These are phyloP conservation scores for Mycena amicta DNA, from an alignment of 768 basidiomycete genomes.

Conservation along the genomic window DNA sequence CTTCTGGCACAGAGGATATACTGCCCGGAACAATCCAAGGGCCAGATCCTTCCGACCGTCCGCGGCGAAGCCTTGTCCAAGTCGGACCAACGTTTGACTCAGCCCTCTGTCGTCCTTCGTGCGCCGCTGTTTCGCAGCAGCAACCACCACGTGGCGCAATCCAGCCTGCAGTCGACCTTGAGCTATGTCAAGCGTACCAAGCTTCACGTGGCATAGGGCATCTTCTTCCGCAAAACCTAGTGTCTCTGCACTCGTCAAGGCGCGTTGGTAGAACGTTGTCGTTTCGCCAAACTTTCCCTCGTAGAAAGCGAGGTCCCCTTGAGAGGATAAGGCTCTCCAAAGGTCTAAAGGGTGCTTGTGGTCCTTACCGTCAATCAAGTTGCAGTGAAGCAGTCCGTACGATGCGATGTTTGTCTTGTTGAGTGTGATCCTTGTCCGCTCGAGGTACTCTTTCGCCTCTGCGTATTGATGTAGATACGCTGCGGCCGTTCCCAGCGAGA, in stretches of 20 bases:
- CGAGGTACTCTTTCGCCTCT: slow-evolving; percentile 14
- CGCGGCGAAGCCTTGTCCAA: slow-evolving; percentile 16
- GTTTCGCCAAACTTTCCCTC: slow-evolving; percentile 12
- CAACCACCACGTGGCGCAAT: slow-evolving; percentile 18
- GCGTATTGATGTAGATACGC: slow-evolving; percentile 16
- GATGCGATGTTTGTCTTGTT: not conserved
- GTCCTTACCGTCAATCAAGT: slow-evolving; percentile 15
- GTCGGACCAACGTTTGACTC: slow-evolving; percentile 19
- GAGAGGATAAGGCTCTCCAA: too few relatives aligned
- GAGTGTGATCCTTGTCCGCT: slow-evolving; percentile 4
- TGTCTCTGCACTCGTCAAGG: slow-evolving; percentile 9
- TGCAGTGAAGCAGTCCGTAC: slow-evolving; percentile 16
- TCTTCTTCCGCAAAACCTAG: slow-evolving; percentile 16
- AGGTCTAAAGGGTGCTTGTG: too few relatives aligned
- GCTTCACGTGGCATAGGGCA: slow-evolving; percentile 14
- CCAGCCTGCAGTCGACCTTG: slow-evolving; percentile 10
- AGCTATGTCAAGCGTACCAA: slow-evolving; percentile 13
- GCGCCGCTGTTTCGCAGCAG: slow-evolving; percentile 12
- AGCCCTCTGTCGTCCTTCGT: slow-evolving; percentile 19
- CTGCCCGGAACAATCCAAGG: slow-evolving; percentile 14
- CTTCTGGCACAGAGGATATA: slow-evolving; percentile 15
- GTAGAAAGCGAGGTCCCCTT: slow-evolving; percentile 19
- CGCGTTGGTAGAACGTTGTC: slow-evolving; percentile 10
- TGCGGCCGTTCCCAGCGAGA: slow-evolving; percentile 17
- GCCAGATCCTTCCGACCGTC: slow-evolving; percentile 5